phyloP scores from a whole-genome alignment of 1,284 basidiomycete genomes.

The Trichosporon inkin region DNA sequence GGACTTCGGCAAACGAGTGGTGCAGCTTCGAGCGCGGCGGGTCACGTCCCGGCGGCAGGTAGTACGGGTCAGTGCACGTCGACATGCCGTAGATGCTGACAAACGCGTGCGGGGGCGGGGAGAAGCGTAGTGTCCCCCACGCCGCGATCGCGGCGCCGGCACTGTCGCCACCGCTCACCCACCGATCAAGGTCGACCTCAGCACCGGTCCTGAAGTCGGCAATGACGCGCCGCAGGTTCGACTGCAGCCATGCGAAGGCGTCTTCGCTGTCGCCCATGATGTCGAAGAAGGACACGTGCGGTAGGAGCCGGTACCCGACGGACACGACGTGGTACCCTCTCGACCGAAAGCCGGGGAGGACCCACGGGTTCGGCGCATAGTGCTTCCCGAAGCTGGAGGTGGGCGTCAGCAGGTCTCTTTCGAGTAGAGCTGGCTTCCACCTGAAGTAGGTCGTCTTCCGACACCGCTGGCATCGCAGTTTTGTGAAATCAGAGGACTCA shows the following conservation, averaged over 20 bases:
- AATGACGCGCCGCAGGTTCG: slow-evolving; percentile 6
- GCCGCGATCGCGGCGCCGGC: slow-evolving; percentile 32
- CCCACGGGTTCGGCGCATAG: slow-evolving; percentile 12
- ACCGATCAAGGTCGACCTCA: slow-evolving; percentile 25
- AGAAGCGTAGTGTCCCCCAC: not conserved
- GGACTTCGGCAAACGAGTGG: not conserved
- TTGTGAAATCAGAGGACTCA: slow-evolving; percentile 12
- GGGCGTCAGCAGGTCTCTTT: too few species aligned
- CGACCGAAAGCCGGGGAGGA: slow-evolving; percentile 17
- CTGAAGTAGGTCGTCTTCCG: too few species aligned
- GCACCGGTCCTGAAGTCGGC: slow-evolving; percentile 6
- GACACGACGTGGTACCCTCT: slow-evolving; percentile 20
- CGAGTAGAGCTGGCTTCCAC: too few species aligned
- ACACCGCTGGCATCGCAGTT: too few species aligned
- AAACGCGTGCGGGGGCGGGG: not conserved
- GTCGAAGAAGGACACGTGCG: slow-evolving; percentile 18
- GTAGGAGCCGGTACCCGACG: slow-evolving; percentile 22
- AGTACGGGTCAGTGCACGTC: slow-evolving; percentile 2
- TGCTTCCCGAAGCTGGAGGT: not conserved
- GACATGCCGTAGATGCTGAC: not conserved
- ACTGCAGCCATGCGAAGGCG: slow-evolving; percentile 18
- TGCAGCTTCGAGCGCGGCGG: not conserved
- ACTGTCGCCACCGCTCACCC: slow-evolving; percentile 32
- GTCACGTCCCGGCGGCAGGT: not conserved
- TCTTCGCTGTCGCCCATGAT: slow-evolving; percentile 19